Percentiles rank a stretch among this genome's conserved stretches.
Evolutionary conservation across 1,139 yeast species (phyloP).

Genomic region (Pichia sp.): DNA sequence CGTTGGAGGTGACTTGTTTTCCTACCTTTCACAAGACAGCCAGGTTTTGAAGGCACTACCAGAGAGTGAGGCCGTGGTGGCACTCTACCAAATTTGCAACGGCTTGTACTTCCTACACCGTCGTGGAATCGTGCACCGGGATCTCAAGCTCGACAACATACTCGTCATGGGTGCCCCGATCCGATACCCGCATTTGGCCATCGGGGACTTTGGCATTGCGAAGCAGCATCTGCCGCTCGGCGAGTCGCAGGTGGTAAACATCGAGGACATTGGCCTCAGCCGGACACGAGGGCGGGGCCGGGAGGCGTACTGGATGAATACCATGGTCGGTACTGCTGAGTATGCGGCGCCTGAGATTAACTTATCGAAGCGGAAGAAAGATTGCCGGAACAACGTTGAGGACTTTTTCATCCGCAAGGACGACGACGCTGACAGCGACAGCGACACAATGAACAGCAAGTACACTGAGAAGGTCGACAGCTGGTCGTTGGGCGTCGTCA

Average conservation of each 20-base stretch:
- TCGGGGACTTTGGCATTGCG: conserved; percentile 70
- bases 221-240: conserved; percentile 30
- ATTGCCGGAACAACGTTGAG: background rate
- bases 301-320: conserved; percentile 38
- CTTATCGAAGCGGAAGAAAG: conserved; percentile 21
- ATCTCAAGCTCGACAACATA: conserved; percentile 56
- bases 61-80: conserved; percentile 51
- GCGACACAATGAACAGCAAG: conserved; percentile 28
- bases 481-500: conserved; percentile 63
- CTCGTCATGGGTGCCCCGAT: conserved; percentile 54
- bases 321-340: conserved; percentile 65
- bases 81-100: conserved; percentile 51
- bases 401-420: conserved; percentile 1
- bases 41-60: conserved; percentile 40
- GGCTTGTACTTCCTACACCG: conserved; percentile 53
- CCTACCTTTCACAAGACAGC: conserved; percentile 48
- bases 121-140: conserved; percentile 50
- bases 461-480: conserved; percentile 52
- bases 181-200: conserved; percentile 46
- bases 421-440: background rate
- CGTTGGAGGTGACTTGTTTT: conserved; percentile 63
- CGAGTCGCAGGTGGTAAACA: background rate
- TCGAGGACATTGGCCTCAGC: background rate
- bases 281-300: background rate
- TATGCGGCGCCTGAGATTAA: conserved; percentile 67